Evolutionary conservation across 345 rosid species (phyloP).

Genomic region (Salix koriyanagi): DNA sequence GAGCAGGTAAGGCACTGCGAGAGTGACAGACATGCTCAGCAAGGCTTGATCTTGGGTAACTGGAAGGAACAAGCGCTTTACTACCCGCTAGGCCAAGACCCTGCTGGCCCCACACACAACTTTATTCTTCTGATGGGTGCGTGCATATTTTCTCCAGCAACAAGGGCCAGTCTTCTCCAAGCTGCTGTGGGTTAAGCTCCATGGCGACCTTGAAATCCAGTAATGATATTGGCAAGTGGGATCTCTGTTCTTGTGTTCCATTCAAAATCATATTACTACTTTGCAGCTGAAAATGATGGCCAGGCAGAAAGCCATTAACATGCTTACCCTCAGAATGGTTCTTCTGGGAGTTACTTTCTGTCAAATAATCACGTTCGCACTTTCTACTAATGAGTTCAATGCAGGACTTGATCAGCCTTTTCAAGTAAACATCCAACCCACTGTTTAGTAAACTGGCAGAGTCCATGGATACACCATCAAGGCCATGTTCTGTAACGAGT

Average conservation of each 20-base stretch:
- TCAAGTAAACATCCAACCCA: slow-evolving; percentile 39
- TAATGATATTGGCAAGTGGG: slow-evolving; percentile 19
- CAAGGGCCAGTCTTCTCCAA: slow-evolving; percentile 49
- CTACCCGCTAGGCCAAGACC: no score
- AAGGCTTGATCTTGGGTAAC: no score
- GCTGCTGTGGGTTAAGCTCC: slow-evolving; percentile 50
- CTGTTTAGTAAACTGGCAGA: slow-evolving; percentile 37
- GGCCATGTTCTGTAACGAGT: slow-evolving; percentile 39
- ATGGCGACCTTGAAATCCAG: slow-evolving; percentile 39
- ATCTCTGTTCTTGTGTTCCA: slow-evolving; percentile 22
- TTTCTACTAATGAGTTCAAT: slow-evolving; percentile 32
- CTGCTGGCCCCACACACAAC: not conserved
- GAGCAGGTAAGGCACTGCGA: no score
- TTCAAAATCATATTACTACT: slow-evolving; percentile 6
- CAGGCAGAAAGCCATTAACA: slow-evolving; percentile 29
- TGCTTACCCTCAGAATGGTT: slow-evolving; percentile 21
- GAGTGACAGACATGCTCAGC: rapidly evolving
- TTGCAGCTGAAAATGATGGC: slow-evolving; percentile 17
- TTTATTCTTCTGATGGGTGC: slow-evolving; percentile 21
- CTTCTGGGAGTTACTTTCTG: slow-evolving; percentile 13
- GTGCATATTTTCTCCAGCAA: slow-evolving; percentile 41
- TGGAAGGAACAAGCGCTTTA: no score
- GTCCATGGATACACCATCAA: slow-evolving; percentile 41
- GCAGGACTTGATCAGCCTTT: slow-evolving; percentile 42
- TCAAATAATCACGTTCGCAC: slow-evolving; percentile 17